Conservation (phyloP, 257 asterid genomes). For the Penstemon barbatus region DNA sequence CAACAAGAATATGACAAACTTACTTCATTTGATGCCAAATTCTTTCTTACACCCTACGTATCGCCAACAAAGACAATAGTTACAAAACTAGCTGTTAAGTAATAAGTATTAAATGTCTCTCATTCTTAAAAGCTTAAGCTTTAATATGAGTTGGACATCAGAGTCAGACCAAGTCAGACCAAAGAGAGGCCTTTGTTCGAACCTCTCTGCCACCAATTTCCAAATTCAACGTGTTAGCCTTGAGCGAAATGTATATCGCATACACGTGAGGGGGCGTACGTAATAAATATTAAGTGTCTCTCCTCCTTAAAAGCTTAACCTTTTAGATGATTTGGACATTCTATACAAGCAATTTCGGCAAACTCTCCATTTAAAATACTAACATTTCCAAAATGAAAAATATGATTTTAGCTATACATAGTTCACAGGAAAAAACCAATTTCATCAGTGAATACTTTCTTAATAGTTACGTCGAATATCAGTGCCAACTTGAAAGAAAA, state of each 20-base stretch:
- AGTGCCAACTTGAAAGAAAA: background rate
- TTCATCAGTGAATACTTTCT: background rate
- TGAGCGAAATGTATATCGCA: too few species aligned
- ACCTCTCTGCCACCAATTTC: too few species aligned
- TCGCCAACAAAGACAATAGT: conserved; percentile 22
- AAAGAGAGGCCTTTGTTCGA: too few species aligned
- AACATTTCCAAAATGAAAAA: background rate
- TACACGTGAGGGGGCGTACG: too few species aligned
- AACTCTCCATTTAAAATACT: background rate
- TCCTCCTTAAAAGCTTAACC: too few species aligned
- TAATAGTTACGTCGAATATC: conserved; percentile 6
- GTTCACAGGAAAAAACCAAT: background rate
- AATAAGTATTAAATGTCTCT: too few species aligned
- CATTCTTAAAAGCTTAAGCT: too few species aligned
- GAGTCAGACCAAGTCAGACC: too few species aligned
- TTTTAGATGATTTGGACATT: too few species aligned
- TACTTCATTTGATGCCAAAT: conserved; percentile 26
- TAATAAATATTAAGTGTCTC: too few species aligned
- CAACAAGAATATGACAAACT: conserved; percentile 36
- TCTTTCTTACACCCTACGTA: conserved; percentile 20
- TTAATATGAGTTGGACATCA: too few species aligned
- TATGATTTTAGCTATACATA: background rate
- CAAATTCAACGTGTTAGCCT: too few species aligned
- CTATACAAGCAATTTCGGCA: conserved; percentile 8
- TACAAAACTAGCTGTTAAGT: background rate